Conservation (phyloP, 768 basidiomycete genomes). For the Paxillus involutus region DNA sequence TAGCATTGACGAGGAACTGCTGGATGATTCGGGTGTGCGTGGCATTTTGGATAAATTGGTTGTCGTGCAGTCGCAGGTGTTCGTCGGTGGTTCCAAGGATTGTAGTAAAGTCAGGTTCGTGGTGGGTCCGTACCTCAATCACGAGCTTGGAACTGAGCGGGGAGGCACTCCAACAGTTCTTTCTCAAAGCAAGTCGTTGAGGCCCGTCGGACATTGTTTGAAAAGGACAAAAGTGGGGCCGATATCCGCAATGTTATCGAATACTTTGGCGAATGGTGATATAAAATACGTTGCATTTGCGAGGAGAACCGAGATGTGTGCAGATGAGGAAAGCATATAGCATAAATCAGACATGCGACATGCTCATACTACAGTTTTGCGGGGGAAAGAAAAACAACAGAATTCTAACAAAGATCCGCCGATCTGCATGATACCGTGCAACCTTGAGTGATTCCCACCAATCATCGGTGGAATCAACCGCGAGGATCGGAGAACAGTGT, state of each 20-base stretch:
- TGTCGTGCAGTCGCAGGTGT: constrained; percentile 45
- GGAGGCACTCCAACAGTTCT: constrained; percentile 31
- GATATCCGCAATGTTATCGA: constrained; percentile 42
- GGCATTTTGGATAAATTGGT: constrained; percentile 61
- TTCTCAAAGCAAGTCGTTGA: constrained; percentile 56
- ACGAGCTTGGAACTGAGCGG: background rate
- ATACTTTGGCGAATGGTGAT: constrained; percentile 38
- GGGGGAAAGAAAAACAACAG: background rate
- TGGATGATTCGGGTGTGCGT: constrained; percentile 49
- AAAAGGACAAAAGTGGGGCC: constrained; percentile 1
- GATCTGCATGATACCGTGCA: constrained; percentile 2
- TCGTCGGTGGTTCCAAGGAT: constrained; percentile 47
- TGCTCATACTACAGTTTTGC: constrained; percentile 28
- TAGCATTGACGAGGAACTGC: constrained; percentile 26
- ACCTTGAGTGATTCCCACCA: background rate
- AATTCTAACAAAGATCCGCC: background rate
- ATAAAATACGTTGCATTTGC: background rate
- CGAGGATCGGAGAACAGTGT: background rate
- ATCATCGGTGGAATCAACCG: background rate
- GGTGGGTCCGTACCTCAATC: background rate
- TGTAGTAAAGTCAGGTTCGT: constrained; percentile 50
- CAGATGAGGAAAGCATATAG: constrained; percentile 12
- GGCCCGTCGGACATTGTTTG: constrained; percentile 32
- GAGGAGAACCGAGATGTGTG: background rate
- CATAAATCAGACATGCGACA: constrained; percentile 29